Base-by-base conservation (phyloP, 805 yeast species). In the Komagataella mondaviorum region DNA sequence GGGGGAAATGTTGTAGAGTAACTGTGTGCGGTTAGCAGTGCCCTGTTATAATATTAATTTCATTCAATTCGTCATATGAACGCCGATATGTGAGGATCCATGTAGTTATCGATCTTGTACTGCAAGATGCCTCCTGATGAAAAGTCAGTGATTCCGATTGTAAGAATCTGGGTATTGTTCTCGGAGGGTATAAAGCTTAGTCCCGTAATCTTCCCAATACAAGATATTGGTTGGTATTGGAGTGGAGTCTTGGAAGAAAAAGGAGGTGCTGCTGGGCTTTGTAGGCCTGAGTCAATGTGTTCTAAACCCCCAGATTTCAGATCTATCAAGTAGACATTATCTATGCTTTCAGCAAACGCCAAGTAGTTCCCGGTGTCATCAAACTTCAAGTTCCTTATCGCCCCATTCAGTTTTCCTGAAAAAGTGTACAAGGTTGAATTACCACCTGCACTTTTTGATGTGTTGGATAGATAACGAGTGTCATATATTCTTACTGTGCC, bases 161-260 rank as follows among this genome's bases (percentile, higher is more conserved):
- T 66, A 50, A 81, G 65, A 48, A 68, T 64, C 57, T 77, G 80
- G 6, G 75, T 77, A 4, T 71, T 75, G 49, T 65, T 62, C 14
- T 72, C 76, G 6, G 64, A 61, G 14, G 70, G 68, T 16, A 70
- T 66, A 55, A 78, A 76, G 47, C 71, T 72, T 48, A 78, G 66
- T 3, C 85, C 86, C 1, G 77, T 71, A 51, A 81, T 71, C 54
- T 78, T 79, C 0, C 86, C 86, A 57, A 79, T 72, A 54, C 76
- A 70, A 45, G 76, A 75, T 24, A 81, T 69, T 3, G 72, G 65
- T 59, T 80, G 85, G 52, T 59, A 61, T 12, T 50, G 47, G 7
- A 52, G 48, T 18, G 47, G 51, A 23, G 17, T 48, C 12, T 17
- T 17, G 22, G 16, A 14, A 17, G 16, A 20, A 7, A 24, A 7